Percentiles rank a stretch among this genome's conserved stretches.
Evolutionary conservation across 805 yeast species (phyloP).

Genomic region (Gaillardinia entomophila): DNA sequence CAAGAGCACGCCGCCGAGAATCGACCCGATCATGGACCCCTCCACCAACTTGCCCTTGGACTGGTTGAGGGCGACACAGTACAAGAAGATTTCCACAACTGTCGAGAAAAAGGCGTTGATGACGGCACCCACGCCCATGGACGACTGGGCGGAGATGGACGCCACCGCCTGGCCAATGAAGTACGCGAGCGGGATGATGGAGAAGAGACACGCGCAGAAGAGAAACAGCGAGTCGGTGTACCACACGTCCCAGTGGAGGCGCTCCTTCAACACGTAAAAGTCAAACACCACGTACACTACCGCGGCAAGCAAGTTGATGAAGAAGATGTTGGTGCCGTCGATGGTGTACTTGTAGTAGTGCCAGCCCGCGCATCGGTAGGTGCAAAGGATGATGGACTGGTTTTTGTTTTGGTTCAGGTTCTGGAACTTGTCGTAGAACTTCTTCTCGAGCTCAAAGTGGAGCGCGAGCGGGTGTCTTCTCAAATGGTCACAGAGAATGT

Average conservation of each 20-base stretch:
- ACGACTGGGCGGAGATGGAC: conserved; percentile 94
- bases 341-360: conserved; percentile 95
- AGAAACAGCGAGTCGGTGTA: conserved; percentile 60
- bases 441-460: conserved; percentile 58
- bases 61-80: conserved; percentile 85
- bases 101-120: conserved; percentile 97
- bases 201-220: conserved; percentile 70
- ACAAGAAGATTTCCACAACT: conserved; percentile 85
- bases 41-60: conserved; percentile 86
- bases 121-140: conserved; percentile 98
- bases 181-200: conserved; percentile 91
- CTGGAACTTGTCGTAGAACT: conserved; percentile 33
- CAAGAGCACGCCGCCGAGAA: conserved; percentile 84
- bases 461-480: conserved; percentile 88
- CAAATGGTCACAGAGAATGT: conserved; percentile 65
- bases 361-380: conserved; percentile 86
- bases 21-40: conserved; percentile 92
- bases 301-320: conserved; percentile 74
- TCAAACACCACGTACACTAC: conserved; percentile 82
- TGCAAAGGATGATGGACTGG: conserved; percentile 70
- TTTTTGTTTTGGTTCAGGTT: conserved; percentile 34
- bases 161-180: conserved; percentile 99
- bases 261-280: conserved; percentile 55
- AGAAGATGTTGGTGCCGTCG: conserved; percentile 91
- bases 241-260: conserved; percentile 28